Conservation (phyloP, 169 alveolate genomes). For the Perkinsus marinus region DNA sequence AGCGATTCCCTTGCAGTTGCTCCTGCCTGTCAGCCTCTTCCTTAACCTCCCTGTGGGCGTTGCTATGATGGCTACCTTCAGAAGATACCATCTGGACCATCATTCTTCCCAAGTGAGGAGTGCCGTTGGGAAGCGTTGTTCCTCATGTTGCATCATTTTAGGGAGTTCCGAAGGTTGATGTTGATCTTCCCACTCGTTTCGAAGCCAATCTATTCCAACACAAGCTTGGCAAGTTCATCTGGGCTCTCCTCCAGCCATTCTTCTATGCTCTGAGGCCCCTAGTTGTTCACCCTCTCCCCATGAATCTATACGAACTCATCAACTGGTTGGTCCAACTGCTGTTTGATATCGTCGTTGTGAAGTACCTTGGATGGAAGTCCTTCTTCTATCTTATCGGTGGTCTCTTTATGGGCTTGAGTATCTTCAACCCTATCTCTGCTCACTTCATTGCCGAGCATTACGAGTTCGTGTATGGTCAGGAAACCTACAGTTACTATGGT, state of each 20-base stretch:
- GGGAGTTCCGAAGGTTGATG: conserved; percentile 26
- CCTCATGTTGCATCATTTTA: background rate
- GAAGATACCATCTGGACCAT: conserved; percentile 52
- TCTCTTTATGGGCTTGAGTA: conserved; percentile 32
- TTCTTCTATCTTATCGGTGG: conserved; percentile 33
- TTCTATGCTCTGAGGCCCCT: conserved; percentile 47
- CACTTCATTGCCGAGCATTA: conserved; percentile 66
- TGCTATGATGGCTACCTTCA: background rate
- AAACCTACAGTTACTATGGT: conserved; percentile 55
- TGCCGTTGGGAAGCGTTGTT: background rate
- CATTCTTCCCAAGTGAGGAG: conserved; percentile 21
- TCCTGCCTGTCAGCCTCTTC: background rate
- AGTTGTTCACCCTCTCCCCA: conserved; percentile 25
- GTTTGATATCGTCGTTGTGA: conserved; percentile 12
- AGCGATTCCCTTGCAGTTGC: conserved; percentile 38
- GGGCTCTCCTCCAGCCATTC: conserved; percentile 26
- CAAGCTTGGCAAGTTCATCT: conserved; percentile 26
- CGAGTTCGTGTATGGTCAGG: conserved; percentile 26
- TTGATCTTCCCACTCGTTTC: conserved; percentile 21
- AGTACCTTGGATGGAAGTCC: conserved; percentile 21
- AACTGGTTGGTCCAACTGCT: conserved; percentile 23
- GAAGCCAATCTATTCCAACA: conserved; percentile 35
- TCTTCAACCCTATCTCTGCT: conserved; percentile 41
- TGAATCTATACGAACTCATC: conserved; percentile 19
- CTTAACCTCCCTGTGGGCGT: background rate